Conservation (phyloP, 2,329 filamentous ascomycete genomes). For the Tolypocladium ovalisporum region DNA sequence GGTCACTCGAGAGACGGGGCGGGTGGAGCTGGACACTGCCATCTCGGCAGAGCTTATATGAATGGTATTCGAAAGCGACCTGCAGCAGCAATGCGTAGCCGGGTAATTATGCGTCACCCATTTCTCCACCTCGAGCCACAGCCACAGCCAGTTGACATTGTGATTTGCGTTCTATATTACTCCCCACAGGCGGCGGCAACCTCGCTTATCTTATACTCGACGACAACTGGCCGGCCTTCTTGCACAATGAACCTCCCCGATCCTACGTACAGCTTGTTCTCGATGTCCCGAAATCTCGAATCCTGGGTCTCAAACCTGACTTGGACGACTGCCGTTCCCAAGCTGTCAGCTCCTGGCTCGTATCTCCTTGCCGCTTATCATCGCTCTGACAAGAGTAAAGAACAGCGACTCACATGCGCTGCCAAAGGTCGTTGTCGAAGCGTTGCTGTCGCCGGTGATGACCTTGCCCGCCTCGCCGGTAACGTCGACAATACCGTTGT, state of each 20-base stretch:
- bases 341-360: background rate
- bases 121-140: background rate
- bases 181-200: conserved; percentile 12
- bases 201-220: conserved; percentile 33
- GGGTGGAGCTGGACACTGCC: background rate
- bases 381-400: background rate
- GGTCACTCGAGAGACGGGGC: background rate
- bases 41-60: background rate
- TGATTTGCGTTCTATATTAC: background rate
- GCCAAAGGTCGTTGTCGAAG: conserved; percentile 20
- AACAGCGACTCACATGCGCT: background rate
- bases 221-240: conserved; percentile 18
- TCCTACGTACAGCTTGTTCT: conserved; percentile 28
- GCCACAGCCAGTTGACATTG: background rate
- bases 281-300: conserved; percentile 9
- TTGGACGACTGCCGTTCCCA: background rate
- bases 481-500: conserved; percentile 26
- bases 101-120: too few relatives aligned
- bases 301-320: background rate
- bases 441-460: conserved; percentile 20
- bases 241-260: conserved; percentile 29
- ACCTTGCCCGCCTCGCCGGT: conserved; percentile 19
- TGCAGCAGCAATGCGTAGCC: background rate
- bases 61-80: background rate
- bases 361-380: background rate